Percentiles rank a stretch among this genome's conserved stretches.
phyloP scores from a whole-genome alignment of 2,329 filamentous ascomycete species.

The Lasiodiplodia theobromae region DNA sequence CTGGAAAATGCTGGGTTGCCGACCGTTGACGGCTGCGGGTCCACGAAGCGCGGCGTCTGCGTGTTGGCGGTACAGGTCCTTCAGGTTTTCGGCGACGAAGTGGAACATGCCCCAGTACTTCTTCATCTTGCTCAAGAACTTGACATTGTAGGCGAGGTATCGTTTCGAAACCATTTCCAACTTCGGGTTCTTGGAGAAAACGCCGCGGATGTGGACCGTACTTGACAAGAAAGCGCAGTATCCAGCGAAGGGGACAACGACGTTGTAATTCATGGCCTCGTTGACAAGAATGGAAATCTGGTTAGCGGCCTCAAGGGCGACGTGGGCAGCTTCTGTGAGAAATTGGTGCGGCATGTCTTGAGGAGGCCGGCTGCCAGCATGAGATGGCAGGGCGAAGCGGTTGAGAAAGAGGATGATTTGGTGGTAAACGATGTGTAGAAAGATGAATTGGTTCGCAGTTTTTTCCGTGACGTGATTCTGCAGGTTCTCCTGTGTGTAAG shows the following conservation, averaged over 20 bases:
- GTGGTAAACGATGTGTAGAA: constrained; percentile 87
- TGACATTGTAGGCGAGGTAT: constrained; percentile 86
- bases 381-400: constrained; percentile 78
- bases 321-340: constrained; percentile 74
- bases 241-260: constrained; percentile 90
- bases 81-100: constrained; percentile 92
- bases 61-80: constrained; percentile 84
- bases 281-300: constrained; percentile 84
- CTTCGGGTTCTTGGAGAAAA: constrained; percentile 81
- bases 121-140: constrained; percentile 93
- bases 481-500: constrained; percentile 82
- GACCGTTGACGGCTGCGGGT: constrained; percentile 46
- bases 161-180: constrained; percentile 81
- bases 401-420: constrained; percentile 92
- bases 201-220: constrained; percentile 91
- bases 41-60: constrained; percentile 81
- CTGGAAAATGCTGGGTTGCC: constrained; percentile 71
- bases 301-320: constrained; percentile 83
- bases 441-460: constrained; percentile 89
- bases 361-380: constrained; percentile 68
- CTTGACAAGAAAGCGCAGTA: constrained; percentile 95
- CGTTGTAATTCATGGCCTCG: constrained; percentile 78
- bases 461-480: constrained; percentile 83
- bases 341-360: constrained; percentile 80
- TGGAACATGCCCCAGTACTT: constrained; percentile 99